Base-by-base conservation (phyloP, 768 basidiomycete genomes). In the Auriscalpium orientale region DNA sequence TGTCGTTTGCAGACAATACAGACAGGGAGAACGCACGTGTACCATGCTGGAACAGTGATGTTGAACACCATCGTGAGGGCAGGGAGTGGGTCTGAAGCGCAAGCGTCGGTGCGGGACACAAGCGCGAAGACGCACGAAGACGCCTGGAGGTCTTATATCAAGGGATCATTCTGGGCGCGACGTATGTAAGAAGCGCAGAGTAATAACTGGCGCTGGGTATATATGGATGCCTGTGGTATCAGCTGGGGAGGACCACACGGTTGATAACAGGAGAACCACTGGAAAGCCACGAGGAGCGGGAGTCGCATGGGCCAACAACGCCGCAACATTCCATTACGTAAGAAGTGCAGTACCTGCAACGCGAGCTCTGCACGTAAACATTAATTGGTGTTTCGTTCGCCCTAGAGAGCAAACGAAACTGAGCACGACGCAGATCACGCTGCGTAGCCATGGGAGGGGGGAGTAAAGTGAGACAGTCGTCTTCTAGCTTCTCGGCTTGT, bases 31-130 rank as follows among this genome's bases (percentile, higher is more conserved):
- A 55, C 59, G 36, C 4, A 60, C 60, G 38, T 59, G 51, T 61
- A 59, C 60, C 60, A 61, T 43, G 54, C 21, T 20, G 58, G 60
- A 36, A 61, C 37, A n/a, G 43, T 16, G 34, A 33, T n/a, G 49
- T 36, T 33, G 40, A 55, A 12, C 20, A 20, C n/a, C 34, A 58
- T 55, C 8, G 18, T 43, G 52, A 33, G 15, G 8, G 9, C 7
- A 33, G 12, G 12, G 18, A 5, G 43, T 34, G 13, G 35, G 8
- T 16, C 45, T 43, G 40, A 43, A 43, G 15, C 20, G 49, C 18
- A 16, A 7, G 10, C 12, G 52, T 18, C 0, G n/a, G 34, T 28
- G 11, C 37, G 37, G 13, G 54, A 11, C 46, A 49, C 49, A 15
- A 10, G 4, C 34, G 36, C 22, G 38, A 46, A 20, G 4, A 11